Conservation (phyloP, 2,329 filamentous ascomycete species). For the Byssoonygena ceratinophila region DNA sequence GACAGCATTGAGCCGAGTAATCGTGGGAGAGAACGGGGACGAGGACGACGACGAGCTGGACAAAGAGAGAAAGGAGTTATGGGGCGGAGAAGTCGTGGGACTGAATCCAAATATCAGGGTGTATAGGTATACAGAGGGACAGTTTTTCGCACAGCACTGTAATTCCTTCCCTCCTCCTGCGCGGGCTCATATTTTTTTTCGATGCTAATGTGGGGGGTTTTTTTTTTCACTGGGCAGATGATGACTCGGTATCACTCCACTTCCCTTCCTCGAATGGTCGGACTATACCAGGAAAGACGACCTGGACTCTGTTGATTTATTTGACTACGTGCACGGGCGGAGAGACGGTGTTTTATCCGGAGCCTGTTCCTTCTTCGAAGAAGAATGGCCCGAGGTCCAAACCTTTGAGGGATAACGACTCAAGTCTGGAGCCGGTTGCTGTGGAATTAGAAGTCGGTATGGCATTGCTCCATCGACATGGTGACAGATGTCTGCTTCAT, state of each 20-base stretch:
- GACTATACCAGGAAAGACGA: constrained; percentile 55
- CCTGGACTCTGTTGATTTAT: constrained; percentile 85
- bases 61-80: constrained; percentile 37
- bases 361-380: constrained; percentile 36
- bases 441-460: constrained; percentile 73
- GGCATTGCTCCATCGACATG: constrained; percentile 77
- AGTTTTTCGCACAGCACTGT: constrained; percentile 93
- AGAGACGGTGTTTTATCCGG: constrained; percentile 84
- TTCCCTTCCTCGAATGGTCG: constrained; percentile 37
- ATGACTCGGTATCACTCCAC: constrained; percentile 68
- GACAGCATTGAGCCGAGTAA: constrained; percentile 60
- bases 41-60: constrained; percentile 23
- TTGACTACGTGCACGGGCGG: constrained; percentile 75
- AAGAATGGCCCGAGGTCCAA: constrained; percentile 5
- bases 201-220: background rate
- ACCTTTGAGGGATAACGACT: background rate
- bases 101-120: constrained; percentile 81
- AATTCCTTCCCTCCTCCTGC: constrained; percentile 34
- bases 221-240: too few relatives aligned
- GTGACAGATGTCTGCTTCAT: constrained; percentile 78
- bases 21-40: constrained; percentile 30
- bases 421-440: constrained; percentile 51
- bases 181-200: background rate
- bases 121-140: constrained; percentile 73
- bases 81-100: constrained; percentile 75